A percentile compares a stretch with the other conserved stretches of the same genome.
Evolutionary conservation across 371 early-diverging fungal genomes (phyloP).

Genomic region (Zychaea mexicana): DNA sequence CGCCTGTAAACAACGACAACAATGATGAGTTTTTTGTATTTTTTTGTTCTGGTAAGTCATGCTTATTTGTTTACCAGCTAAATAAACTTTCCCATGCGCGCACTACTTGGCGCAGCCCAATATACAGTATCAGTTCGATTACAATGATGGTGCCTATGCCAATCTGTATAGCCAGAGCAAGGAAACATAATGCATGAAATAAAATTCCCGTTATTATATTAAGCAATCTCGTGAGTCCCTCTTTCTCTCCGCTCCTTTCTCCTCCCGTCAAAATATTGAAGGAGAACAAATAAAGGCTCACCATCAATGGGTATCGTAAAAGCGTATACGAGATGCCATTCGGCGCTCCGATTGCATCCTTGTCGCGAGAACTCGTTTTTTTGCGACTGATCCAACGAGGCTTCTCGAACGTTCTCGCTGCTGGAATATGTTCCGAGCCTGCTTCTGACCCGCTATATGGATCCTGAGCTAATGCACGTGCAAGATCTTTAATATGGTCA

Average conservation of each 20-base stretch:
- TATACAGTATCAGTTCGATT: slow-evolving; percentile 71
- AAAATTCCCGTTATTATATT: too few relatives aligned
- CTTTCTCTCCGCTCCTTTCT: too few relatives aligned
- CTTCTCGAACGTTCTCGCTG: slow-evolving; percentile 44
- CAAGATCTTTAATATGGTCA: slow-evolving; percentile 53
- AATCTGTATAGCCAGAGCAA: slow-evolving; percentile 54
- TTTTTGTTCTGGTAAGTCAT: background rate
- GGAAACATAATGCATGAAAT: too few relatives aligned
- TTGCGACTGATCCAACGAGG: slow-evolving; percentile 32
- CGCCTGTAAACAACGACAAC: slow-evolving; percentile 39
- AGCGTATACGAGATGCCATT: slow-evolving; percentile 55
- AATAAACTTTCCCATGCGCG: slow-evolving; percentile 73
- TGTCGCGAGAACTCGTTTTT: slow-evolving; percentile 23
- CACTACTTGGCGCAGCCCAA: slow-evolving; percentile 72
- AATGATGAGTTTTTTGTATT: background rate
- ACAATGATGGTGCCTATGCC: slow-evolving; percentile 62
- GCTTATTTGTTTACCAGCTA: slow-evolving; percentile 54
- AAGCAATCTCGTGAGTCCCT: too few relatives aligned
- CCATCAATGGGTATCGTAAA: slow-evolving; percentile 64
- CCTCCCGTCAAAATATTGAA: background rate
- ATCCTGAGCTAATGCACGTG: slow-evolving; percentile 47
- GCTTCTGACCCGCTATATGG: slow-evolving; percentile 30
- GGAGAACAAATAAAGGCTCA: slow-evolving; percentile 25
- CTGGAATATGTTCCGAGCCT: slow-evolving; percentile 55
- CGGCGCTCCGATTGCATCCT: slow-evolving; percentile 38